A percentile compares a stretch with the other conserved stretches of the same genome.
phyloP scores from a whole-genome alignment of 768 basidiomycete species.

The Mycena albidolilacea region DNA sequence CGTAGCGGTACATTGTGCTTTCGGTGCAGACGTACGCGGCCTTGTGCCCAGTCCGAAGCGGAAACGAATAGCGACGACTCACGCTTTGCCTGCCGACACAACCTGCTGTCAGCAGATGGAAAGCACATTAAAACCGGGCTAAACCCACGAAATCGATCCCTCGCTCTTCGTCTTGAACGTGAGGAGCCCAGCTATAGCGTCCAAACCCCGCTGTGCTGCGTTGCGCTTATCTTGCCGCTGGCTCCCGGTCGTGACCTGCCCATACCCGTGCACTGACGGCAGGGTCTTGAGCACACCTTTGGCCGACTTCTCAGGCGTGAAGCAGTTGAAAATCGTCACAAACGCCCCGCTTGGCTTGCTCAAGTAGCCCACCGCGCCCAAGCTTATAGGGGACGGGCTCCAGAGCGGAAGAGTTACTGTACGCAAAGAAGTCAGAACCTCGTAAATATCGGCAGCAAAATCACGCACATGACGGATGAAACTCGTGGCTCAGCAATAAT shows the following conservation, averaged over 20 bases:
- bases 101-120: neutral
- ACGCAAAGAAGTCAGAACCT: conserved; percentile 10
- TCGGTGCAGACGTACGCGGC: conserved; percentile 69
- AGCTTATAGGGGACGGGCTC: conserved; percentile 71
- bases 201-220: conserved; percentile 70
- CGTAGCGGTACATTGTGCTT: conserved; percentile 64
- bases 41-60: conserved; percentile 65
- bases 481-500: conserved; percentile 74
- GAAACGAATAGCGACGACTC: conserved; percentile 60
- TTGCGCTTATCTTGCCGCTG: conserved; percentile 73
- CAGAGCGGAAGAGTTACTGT: conserved; percentile 79
- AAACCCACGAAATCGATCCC: conserved; percentile 57
- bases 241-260: conserved; percentile 63
- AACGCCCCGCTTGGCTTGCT: conserved; percentile 78
- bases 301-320: conserved; percentile 64
- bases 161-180: conserved; percentile 58
- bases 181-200: conserved; percentile 66
- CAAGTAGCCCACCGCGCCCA: conserved; percentile 86
- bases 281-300: conserved; percentile 61
- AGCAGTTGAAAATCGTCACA: conserved; percentile 79
- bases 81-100: conserved; percentile 51
- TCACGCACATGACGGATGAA: conserved; percentile 75
- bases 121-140: neutral
- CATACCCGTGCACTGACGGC: conserved; percentile 77
- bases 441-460: conserved; percentile 14